These are phyloP conservation scores for Acmispon strigosus DNA, from an alignment of 306 rosid species.

Conservation along the genomic window DNA sequence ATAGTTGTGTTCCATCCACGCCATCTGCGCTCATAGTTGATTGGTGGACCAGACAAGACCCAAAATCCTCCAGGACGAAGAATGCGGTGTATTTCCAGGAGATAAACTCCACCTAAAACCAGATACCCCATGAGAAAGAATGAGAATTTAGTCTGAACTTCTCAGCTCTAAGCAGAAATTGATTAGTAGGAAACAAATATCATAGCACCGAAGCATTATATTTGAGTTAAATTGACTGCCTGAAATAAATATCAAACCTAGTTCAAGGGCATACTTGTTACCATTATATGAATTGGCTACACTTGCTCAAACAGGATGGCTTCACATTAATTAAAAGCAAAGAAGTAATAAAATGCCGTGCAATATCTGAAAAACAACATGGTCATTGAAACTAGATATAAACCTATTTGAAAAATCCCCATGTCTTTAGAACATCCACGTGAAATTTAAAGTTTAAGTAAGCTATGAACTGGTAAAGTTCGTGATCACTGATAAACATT, in stretches of 20 bases:
- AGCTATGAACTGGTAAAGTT: conserved; percentile 3
- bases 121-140: neutral
- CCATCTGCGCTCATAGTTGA: conserved; percentile 83
- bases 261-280: neutral
- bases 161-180: neutral
- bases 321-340: neutral
- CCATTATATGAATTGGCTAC: neutral
- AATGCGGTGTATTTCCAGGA: conserved; percentile 82
- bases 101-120: conserved; percentile 73
- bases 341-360: neutral
- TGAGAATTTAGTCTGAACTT: neutral
- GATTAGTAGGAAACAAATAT: neutral
- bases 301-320: neutral
- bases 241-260: neutral
- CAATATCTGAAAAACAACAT: neutral
- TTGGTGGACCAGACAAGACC: conserved; percentile 96
- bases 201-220: neutral
- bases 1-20: conserved; percentile 94
- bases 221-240: neutral
- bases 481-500: neutral
- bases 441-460: neutral
- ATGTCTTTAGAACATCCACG: neutral
- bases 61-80: conserved; percentile 99
- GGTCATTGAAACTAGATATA: neutral
- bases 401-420: neutral